phyloP scores from a whole-genome alignment of 148 eudicot species.

The Linanthus parryae region DNA sequence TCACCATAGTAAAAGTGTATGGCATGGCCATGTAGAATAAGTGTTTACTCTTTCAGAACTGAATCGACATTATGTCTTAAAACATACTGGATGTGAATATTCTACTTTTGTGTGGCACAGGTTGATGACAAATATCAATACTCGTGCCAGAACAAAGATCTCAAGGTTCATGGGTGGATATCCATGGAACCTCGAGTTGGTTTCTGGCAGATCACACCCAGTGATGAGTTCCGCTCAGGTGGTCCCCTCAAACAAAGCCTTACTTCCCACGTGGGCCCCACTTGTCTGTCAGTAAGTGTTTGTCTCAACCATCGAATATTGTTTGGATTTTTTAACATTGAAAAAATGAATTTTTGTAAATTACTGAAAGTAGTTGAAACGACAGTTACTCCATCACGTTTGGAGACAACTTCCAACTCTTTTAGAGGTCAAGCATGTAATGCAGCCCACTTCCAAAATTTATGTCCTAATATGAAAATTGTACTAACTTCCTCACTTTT shows the following conservation, averaged over 20 bases:
- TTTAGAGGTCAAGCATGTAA: background rate
- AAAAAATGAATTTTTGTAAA: background rate
- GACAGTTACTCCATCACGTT: too few species aligned
- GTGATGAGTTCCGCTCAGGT: conserved; percentile 74
- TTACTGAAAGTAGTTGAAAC: background rate
- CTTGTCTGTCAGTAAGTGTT: conserved; percentile 60
- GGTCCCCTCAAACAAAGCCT: conserved; percentile 84
- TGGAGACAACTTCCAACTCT: background rate
- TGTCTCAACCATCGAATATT: too few species aligned
- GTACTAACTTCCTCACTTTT: background rate
- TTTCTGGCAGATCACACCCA: conserved; percentile 76
- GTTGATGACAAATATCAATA: conserved; percentile 90
- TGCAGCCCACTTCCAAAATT: background rate
- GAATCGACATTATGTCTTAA: too few species aligned
- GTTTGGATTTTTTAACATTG: background rate
- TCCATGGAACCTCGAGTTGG: conserved; percentile 48
- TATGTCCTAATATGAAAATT: too few species aligned
- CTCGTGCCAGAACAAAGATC: conserved; percentile 65
- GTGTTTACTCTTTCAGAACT: too few species aligned
- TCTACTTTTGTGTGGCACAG: conserved; percentile 17
- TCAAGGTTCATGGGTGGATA: conserved; percentile 81
- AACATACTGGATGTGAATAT: background rate
- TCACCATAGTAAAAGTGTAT: too few species aligned
- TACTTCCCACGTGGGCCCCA: conserved; percentile 89
- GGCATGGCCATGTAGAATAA: too few species aligned